Conservation (phyloP, 2,329 filamentous ascomycete genomes). For the Microcera coccophila region DNA sequence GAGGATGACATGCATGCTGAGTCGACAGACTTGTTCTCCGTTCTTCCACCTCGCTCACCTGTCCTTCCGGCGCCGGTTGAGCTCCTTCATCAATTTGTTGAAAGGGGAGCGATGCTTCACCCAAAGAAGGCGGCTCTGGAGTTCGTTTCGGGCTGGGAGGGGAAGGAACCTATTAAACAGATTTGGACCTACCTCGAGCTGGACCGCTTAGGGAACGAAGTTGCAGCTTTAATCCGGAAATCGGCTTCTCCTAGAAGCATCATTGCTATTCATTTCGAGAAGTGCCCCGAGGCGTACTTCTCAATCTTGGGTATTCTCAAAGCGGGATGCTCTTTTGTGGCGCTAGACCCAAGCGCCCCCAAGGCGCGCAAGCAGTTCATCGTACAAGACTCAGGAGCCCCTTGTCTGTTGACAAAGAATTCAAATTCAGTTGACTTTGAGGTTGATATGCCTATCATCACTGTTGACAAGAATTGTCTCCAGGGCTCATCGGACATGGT, state of each 20-base stretch:
- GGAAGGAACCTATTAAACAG: slow-evolving; percentile 41
- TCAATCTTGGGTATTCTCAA: slow-evolving; percentile 79
- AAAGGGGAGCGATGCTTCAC: slow-evolving; percentile 51
- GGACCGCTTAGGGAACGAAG: slow-evolving; percentile 64
- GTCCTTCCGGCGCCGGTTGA: slow-evolving; percentile 54
- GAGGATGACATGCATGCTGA: slow-evolving; percentile 37
- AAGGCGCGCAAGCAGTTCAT: slow-evolving; percentile 73
- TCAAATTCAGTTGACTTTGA: slow-evolving; percentile 31
- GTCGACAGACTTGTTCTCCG: slow-evolving; percentile 52
- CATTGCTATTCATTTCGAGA: slow-evolving; percentile 76
- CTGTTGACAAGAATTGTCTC: slow-evolving; percentile 32
- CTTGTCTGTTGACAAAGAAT: slow-evolving; percentile 56
- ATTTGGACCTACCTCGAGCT: slow-evolving; percentile 74
- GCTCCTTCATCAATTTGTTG: slow-evolving; percentile 76
- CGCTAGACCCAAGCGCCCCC: slow-evolving; percentile 72
- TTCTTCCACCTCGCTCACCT: slow-evolving; percentile 57
- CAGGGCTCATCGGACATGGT: slow-evolving; percentile 5
- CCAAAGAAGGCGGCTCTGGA: slow-evolving; percentile 68
- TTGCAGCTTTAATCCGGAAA: slow-evolving; percentile 61
- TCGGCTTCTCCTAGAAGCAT: slow-evolving; percentile 55
- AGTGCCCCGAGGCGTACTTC: slow-evolving; percentile 80
- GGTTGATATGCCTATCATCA: slow-evolving; percentile 31
- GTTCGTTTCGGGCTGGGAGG: slow-evolving; percentile 60
- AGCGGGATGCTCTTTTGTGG: slow-evolving; percentile 75
- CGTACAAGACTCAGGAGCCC: slow-evolving; percentile 65